Evolutionary conservation across 2,329 filamentous ascomycete species (phyloP), one percentile per base, ranked within the genome.

Genomic region (Cercospora nicotianae): DNA sequence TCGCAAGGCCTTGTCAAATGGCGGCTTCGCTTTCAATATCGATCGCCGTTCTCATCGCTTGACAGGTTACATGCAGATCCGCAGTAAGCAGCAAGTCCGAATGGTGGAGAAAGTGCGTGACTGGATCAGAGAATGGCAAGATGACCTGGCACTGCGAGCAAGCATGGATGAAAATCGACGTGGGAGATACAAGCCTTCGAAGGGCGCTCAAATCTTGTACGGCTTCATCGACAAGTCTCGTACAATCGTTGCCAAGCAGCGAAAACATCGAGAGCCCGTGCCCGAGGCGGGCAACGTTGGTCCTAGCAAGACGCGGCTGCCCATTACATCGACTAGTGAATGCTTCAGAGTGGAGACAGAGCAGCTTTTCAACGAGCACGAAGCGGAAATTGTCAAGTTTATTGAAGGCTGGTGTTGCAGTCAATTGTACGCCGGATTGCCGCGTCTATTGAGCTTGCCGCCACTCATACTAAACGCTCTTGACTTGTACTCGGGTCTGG

Each of bases 391-490:
- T 59, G 82, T 94, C 60, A 80, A 83, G 1, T 94, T 93, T 72
- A 80, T 95, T 60, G 87, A 93, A 75, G 83, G 87, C 55, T 93
- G 90, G 87, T 83, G 87, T 20, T 84, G 84, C 70, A 85, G 85
- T 68, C 79, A 82, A 58, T 82, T 86, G 53, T 90, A 91, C 65
- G 78, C 80, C 5, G 72, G 75, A 9, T 77, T 81, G 13, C 87
- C 87, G 7, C 81, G 83, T 3, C 81, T 90, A 42, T 84, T 89
- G 68, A 83, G 87, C 42, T 81, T 90, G 67, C 90, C 89, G 1
- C 85, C 90, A 4, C 78, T 87, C 12, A 83, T 95, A 39, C 77
- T 95, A 42, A 86, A 87, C 20, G 84, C 86, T 8, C 80, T 88
- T 0, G 84, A 83, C 1, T 81, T 89, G 64, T 94, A 94, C 74